Evolutionary conservation across 495 filamentous ascomycete species (phyloP), one percentile per base, ranked within the genome.

Genomic region (Venustampulla echinocandica): DNA sequence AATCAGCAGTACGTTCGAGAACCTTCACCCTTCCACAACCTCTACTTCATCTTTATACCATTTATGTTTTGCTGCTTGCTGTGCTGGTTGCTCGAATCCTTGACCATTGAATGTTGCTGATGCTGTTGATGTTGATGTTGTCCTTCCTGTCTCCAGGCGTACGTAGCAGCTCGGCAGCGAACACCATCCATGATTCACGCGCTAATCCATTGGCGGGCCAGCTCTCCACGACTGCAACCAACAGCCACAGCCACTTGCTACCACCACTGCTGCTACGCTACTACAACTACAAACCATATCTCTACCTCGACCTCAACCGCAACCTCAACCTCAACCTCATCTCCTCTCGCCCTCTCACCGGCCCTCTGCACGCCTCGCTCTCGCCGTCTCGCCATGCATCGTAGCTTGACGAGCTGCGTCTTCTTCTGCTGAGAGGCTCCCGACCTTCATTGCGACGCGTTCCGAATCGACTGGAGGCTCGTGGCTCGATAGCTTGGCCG

Each of bases 381-480:
- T n/a, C n/a, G n/a, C n/a, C n/a, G n/a, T n/a, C 35, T 22, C 27
- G 33, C 27, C 45, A 56, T 52, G 53, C 42, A 47, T 55, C 47
- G 53, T 49, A 52, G 45, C 30, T 36, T 27, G 14, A 42, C 14
- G 37, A 50, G 57, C 57, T 56, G n/a, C 15, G 23, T 43, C 42
- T 51, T 49, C 57, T 53, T 56, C 50, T 49, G 23, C 45, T 45
- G 37, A 37, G 48, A 56, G 53, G 46, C 38, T 38, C 51, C 25
- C 23, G n/a, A 10, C 33, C 34, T 46, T 19, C 30, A 11, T 24
- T 53, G 46, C 52, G 49, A 53, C 52, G 46, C 56, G 52, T 49
- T 42, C 38, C 36, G 36, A 21, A 48, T 14, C 43, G n/a, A 49
- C 39, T 38, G 42, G 47, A 36, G 28, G 47, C 40, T 52, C 33